Evolutionary conservation across 495 filamentous ascomycete species (phyloP), one percentile per base, ranked within the genome.

Genomic region (Neurospora sp.): DNA sequence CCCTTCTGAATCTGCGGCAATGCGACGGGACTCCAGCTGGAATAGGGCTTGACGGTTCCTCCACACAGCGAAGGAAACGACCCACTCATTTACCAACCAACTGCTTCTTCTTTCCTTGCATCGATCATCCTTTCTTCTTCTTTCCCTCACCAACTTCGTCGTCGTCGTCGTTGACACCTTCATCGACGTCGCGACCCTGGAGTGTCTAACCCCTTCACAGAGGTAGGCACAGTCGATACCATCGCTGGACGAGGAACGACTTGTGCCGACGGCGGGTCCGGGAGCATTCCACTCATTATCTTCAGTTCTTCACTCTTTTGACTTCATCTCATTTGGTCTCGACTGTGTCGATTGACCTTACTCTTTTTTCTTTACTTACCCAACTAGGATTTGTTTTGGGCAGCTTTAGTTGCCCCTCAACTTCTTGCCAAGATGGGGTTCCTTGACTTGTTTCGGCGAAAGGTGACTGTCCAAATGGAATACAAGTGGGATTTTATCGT

Each of bases 401-500:
- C 77, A 46, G 73, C 66, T 72, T 77, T 71, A 70, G 35, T 74
- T 81, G 79, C 70, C 4, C 53, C 69, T 70, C 74, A 44, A 69
- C 71, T 76, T 74, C 71, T 78, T 75, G 75, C 74, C 74, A 84
- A 85, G 75, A 97, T 97, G 94, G 85, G 89, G 76, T 95, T 92
- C 81, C 84, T 87, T 76, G 89, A 91, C 68, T 87, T 90, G 76
- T 85, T 91, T 75, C 88, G 92, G 77, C 92, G 91, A 78, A 81
- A 84, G 76, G 87, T 86, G 44, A 85, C 88, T 69, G 88, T 93
- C 68, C 82, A 85, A 46, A 85, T 93, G 71, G 93, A 96, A 81
- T 91, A 97, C 83, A 93, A 93, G 85, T 99, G 96, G 93, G 92
- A 94, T 76, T 97, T 93, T 76, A 93, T 99, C 78, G 94, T 96